These are phyloP conservation scores for Tremella yokohamensis DNA, from an alignment of 768 basidiomycete genomes.

Conservation along the genomic window DNA sequence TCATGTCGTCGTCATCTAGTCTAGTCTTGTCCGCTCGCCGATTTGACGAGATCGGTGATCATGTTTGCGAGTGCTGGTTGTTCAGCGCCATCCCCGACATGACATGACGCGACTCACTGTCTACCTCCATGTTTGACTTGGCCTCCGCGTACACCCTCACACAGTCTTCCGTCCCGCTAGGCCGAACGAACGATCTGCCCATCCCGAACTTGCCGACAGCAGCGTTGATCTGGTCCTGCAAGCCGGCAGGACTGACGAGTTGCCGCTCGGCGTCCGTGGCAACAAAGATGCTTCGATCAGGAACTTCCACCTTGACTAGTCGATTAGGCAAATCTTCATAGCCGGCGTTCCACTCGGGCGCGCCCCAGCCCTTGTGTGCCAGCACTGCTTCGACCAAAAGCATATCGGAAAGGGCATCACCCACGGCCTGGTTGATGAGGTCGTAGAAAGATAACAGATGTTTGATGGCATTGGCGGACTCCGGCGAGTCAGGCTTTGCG, in stretches of 20 bases:
- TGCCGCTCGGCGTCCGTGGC: conserved; percentile 92
- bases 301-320: conserved; percentile 85
- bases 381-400: conserved; percentile 90
- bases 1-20: too few species aligned
- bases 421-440: conserved; percentile 96
- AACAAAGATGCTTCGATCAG: conserved; percentile 74
- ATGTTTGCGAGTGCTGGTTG: too few species aligned
- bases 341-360: conserved; percentile 84
- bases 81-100: too few species aligned
- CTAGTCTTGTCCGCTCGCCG: too few species aligned
- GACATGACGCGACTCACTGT: conserved; percentile 61
- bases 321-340: conserved; percentile 93
- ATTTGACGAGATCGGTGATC: too few species aligned
- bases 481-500: conserved; percentile 72
- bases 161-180: conserved; percentile 97
- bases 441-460: conserved; percentile 73
- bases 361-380: conserved; percentile 74
- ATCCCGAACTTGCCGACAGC: conserved; percentile 71
- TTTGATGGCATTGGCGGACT: conserved; percentile 72
- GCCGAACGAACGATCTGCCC: conserved; percentile 89
- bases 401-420: conserved; percentile 93
- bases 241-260: conserved; percentile 69
- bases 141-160: conserved; percentile 98
- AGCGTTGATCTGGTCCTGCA: conserved; percentile 79
- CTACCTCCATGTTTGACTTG: conserved; percentile 65